Percentiles rank a stretch among this genome's conserved stretches.
Conservation (phyloP, 2,329 filamentous ascomycete genomes). For the Colletotrichum sp. region DNA sequence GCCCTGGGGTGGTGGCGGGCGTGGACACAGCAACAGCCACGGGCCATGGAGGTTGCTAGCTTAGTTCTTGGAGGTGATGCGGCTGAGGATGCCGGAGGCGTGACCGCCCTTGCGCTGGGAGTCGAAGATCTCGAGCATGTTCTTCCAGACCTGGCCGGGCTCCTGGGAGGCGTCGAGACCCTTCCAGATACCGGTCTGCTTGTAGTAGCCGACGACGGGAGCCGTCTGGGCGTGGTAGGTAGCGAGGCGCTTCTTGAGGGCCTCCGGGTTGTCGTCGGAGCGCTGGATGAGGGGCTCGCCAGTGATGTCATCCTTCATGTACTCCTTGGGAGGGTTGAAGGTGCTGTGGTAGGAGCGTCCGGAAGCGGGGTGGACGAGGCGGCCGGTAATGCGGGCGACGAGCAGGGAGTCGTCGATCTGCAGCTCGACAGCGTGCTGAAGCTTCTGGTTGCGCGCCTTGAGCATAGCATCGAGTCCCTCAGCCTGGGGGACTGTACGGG, state of each 20-base stretch:
- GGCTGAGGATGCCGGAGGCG: slow-evolving; percentile 45
- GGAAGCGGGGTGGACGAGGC: slow-evolving; percentile 92
- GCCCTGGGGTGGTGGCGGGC: neutral
- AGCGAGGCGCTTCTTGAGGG: slow-evolving; percentile 89
- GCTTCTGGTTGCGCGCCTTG: slow-evolving; percentile 73
- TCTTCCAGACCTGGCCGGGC: slow-evolving; percentile 95
- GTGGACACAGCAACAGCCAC: neutral
- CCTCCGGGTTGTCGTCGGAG: slow-evolving; percentile 95
- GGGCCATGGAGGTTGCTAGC: neutral
- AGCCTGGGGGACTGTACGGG: slow-evolving; percentile 93
- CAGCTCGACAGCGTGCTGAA: slow-evolving; percentile 95
- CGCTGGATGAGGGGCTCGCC: slow-evolving; percentile 96
- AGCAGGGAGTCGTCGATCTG: slow-evolving; percentile 95
- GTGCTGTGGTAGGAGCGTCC: slow-evolving; percentile 97
- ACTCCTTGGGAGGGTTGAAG: slow-evolving; percentile 95
- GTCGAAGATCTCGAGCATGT: slow-evolving; percentile 83
- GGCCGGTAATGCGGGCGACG: slow-evolving; percentile 94
- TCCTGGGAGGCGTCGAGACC: slow-evolving; percentile 95
- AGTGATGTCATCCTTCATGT: slow-evolving; percentile 96
- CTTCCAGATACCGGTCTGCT: slow-evolving; percentile 96
- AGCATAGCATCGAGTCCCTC: slow-evolving; percentile 96
- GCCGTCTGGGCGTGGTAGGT: slow-evolving; percentile 95
- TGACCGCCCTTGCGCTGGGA: slow-evolving; percentile 26
- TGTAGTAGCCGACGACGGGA: slow-evolving; percentile 95
- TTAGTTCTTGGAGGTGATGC: slow-evolving; percentile 33